phyloP scores from a whole-genome alignment of 108 stramenopile genomes.

The Nitzschia palea region DNA sequence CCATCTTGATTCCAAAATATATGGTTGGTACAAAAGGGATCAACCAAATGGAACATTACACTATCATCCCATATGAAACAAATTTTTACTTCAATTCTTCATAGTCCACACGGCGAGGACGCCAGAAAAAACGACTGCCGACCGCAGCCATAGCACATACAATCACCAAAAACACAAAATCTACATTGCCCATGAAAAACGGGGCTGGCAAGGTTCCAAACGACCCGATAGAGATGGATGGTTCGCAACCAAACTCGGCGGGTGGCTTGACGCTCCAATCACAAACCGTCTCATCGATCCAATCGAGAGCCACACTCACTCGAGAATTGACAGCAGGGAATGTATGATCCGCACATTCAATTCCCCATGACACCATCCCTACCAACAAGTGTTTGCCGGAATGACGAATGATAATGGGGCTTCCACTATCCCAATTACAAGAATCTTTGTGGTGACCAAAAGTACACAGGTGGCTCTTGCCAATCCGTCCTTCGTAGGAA shows the following conservation, averaged over 20 bases:
- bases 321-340: slow-evolving; percentile 63
- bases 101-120: neutral
- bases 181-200: neutral
- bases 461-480: slow-evolving; percentile 12
- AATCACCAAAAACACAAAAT: neutral
- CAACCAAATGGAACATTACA: too few relatives aligned
- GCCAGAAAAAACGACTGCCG: neutral
- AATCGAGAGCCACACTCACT: slow-evolving; percentile 35
- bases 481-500: slow-evolving; percentile 12
- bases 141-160: neutral
- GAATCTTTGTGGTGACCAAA: slow-evolving; percentile 20
- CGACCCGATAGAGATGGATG: too few relatives aligned
- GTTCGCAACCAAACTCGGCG: slow-evolving; percentile 11
- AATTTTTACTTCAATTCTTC: neutral
- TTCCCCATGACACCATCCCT: slow-evolving; percentile 18
- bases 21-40: too few relatives aligned
- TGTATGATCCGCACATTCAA: slow-evolving; percentile 3
- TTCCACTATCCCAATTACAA: slow-evolving; percentile 34
- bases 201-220: too few relatives aligned
- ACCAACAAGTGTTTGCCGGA: slow-evolving; percentile 2
- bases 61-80: neutral
- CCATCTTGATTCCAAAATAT: too few relatives aligned
- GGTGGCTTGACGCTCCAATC: slow-evolving; percentile 25
- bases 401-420: slow-evolving; percentile 17
- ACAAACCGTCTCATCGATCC: slow-evolving; percentile 55